Evolutionary conservation across 1,284 basidiomycete genomes (phyloP), one percentile per base, ranked within the genome.

Genomic region (Cryptococcus deneoformans): DNA sequence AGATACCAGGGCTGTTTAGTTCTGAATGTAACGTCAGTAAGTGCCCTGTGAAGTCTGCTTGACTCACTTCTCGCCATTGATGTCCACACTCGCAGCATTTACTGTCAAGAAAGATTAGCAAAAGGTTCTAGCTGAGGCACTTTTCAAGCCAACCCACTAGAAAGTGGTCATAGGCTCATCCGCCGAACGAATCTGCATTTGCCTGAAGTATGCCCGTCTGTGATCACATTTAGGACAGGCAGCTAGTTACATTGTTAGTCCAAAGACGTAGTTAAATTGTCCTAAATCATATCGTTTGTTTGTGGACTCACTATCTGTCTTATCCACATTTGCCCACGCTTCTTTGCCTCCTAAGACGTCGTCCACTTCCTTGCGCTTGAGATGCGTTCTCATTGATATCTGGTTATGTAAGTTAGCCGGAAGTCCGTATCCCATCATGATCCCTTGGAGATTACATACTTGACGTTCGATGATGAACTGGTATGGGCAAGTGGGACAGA

Each of bases 141-240:
- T 20, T 20, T 47, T 12, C 20, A 46, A 43, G 8, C n/a, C 8
- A 37, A 66, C 75, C 65, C 58, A 85, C 90, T 79, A 82, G 90
- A 93, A 96, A 0, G 90, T 96, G 7, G 93, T 96, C 89, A 93
- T 94, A 6, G 93, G 93, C 72, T 96, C 93, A 75, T 96, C 93
- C 0, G 95, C 95, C 67, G 91, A 94, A 39, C 95, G 82, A 65
- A 98, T 99, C 77, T 99, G 95, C 16, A 98, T 80, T 79, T 97
- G 93, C 77, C 94, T 92, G 78, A 90, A 99, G 79, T 95, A 98
- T 6, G 95, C 92, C 56, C 87, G 81, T 43, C 85, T 84, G 69
- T 89, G 83, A 70, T 96, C 93, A 77, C 95, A 99, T 72, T 93
- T 94, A 12, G 88, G 87, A 76, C 94, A 99, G n/a, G 84, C 84